A percentile compares a stretch with the other conserved stretches of the same genome.
Conservation (phyloP, 1,139 yeast species). For the Scheffersomyces titani region DNA sequence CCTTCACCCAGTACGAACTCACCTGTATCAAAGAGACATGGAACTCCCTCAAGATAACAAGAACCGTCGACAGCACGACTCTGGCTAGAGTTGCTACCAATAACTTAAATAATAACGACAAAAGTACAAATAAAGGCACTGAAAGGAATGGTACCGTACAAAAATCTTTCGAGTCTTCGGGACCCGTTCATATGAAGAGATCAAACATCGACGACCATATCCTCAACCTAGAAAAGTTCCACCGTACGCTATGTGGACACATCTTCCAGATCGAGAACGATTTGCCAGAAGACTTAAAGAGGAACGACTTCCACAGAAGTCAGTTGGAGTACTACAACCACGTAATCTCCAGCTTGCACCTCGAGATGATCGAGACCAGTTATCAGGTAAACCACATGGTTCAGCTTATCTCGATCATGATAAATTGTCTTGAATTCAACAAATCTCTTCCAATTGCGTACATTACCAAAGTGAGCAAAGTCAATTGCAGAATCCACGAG, state of each 20-base stretch:
- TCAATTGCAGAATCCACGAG: constrained; percentile 21
- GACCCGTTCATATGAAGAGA: neutral
- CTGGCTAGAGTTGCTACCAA: neutral
- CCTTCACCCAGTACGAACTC: constrained; percentile 15
- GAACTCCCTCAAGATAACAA: constrained; percentile 13
- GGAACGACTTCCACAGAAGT: constrained; percentile 2
- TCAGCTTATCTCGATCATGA: constrained; percentile 18
- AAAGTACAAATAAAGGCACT: neutral
- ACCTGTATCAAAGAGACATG: constrained; percentile 14
- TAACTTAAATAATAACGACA: neutral
- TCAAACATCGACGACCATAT: neutral
- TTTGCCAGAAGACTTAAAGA: neutral
- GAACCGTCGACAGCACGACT: neutral
- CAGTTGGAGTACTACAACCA: constrained; percentile 9
- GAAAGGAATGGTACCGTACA: neutral
- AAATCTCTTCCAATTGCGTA: constrained; percentile 12
- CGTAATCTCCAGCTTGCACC: constrained; percentile 6
- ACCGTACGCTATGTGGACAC: constrained; percentile 7
- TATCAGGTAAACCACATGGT: constrained; percentile 21
- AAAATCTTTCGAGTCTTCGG: neutral
- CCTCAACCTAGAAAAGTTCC: constrained; percentile 6
- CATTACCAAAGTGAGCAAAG: constrained; percentile 14
- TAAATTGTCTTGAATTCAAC: constrained; percentile 16
- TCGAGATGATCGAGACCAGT: constrained; percentile 11
- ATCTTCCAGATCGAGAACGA: constrained; percentile 8